Evolutionary conservation across 148 eudicot species (phyloP), one percentile per base, ranked within the genome.

Genomic region (Chenopodium album): DNA sequence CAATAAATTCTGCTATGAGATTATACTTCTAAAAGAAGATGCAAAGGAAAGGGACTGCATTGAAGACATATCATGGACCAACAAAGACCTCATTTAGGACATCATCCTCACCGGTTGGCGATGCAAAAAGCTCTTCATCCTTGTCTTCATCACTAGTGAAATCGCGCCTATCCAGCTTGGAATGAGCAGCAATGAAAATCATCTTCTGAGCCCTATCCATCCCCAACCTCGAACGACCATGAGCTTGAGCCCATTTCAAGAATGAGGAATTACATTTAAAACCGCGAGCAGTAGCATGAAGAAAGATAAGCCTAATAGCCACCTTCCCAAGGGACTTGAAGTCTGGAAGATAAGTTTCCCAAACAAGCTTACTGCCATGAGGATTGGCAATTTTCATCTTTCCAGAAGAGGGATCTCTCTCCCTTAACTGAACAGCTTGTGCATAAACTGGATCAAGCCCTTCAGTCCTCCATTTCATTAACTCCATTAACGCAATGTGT

Each of bases 391-490:
- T 86, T 79, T 80, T 94, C 95, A 92, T 91, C 73, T 94, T 96
- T 34, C 99, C 99, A 0, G 98, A 87, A 4, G 22, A 71, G 0
- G 92, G 93, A 78, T 96, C 98, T 74, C 94, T 91, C 80, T 94
- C 94, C 87, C 91, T 96, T 80, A 94, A 34, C 64, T 96, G 99
- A 32, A 96, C 99, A 7, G 98, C 99, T 82, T 96, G 99, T 12
- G 99, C 99, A 77, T 96, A 96, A 0, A 92, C 98, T 0, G 99
- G 94, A 71, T 95, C 97, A 31, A 95, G 97, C 46, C 99, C 99
- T 81, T 95, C 93, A 0, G 94, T 89, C 82, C 99, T 86, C 99
- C 99, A 96, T 81, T 90, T 96, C 99, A 96, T 96, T 7, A 96
- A 85, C 84, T 96, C 99, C 94, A 92, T 96, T 14, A 96, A 50